Evolutionary conservation across 805 yeast genomes (phyloP), one percentile per base, ranked within the genome.

Genomic region (Candida stauntonica): DNA sequence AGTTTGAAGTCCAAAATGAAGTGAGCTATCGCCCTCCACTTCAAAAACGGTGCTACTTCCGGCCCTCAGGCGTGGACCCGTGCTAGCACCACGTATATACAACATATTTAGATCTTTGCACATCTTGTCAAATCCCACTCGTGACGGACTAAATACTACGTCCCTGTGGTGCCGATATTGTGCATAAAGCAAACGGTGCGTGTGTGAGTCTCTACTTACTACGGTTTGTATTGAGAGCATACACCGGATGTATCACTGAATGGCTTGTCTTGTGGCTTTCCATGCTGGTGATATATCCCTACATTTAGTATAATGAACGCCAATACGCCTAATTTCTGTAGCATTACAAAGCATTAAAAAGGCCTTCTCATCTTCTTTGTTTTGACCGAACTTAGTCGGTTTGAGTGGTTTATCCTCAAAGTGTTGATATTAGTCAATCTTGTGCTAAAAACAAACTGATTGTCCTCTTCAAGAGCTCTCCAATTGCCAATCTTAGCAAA

Each of bases 121-220:
- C 70, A 63, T 57, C 39, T 57, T 52, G 70, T 66, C 70, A 64
- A 66, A 66, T 65, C 67, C 70, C 66, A 51, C 58, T 44, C 55
- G 60, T 52, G 50, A 40, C 44, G 46, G 41, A 46, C 44, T 52
- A 47, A 44, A 32, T 21, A 50, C 49, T 40, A 47, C 64, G 58
- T 48, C 58, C 62, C 55, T 51, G 55, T 58, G 67, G 70, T 60
- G 70, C 70, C 70, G 70, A 57, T 52, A 50, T 63, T 58, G 69
- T 66, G 70, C 71, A 60, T 37, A 66, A 43, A 65, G 46, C 40
- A 52, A 61, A 29, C 36, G 35, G 33, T 32, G 35, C 36, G 33
- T 28, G 30, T 28, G 14, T 7, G 15, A 29, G 24, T 21, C 18
- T 20, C 24, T 29, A 11, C 9, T 14, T 27, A 31, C 4, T 24